Conservation (phyloP, 345 rosid species). For the Corymbia maculata region DNA sequence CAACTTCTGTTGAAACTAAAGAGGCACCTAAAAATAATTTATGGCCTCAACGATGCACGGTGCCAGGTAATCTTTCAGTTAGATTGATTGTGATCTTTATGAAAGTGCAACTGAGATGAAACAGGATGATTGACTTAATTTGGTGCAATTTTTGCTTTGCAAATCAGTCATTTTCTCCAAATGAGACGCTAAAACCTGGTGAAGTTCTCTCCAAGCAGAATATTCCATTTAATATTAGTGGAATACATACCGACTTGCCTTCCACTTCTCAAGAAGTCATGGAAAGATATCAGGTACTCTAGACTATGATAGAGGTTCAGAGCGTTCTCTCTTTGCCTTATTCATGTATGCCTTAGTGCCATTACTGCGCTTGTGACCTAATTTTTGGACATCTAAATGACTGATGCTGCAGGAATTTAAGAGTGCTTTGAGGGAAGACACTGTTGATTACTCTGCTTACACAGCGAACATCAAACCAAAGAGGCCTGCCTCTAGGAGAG, state of each 20-base stretch:
- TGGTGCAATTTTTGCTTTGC: not conserved
- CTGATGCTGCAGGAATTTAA: slow-evolving; percentile 59
- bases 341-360: not conserved
- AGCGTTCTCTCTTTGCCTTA: not conserved
- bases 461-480: slow-evolving; percentile 83
- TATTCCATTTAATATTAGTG: slow-evolving; percentile 56
- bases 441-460: slow-evolving; percentile 64
- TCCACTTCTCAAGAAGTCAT: slow-evolving; percentile 57
- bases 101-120: not conserved
- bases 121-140: not conserved
- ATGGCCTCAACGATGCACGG: slow-evolving; percentile 80
- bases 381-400: not conserved
- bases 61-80: slow-evolving; percentile 60
- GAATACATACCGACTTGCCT: slow-evolving; percentile 38
- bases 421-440: slow-evolving; percentile 79
- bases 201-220: slow-evolving; percentile 71
- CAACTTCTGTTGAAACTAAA: slow-evolving; percentile 93
- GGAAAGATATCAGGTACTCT: slow-evolving; percentile 71
- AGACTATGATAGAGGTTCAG: not conserved
- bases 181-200: slow-evolving; percentile 65
- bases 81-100: not conserved
- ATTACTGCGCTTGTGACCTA: not conserved
- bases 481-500: slow-evolving; percentile 49
- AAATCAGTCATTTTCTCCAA: slow-evolving; percentile 82
- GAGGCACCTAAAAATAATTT: slow-evolving; percentile 78